These are phyloP conservation scores for Calonectria fujianensis DNA, from an alignment of 2,329 filamentous ascomycete genomes.

Conservation along the genomic window DNA sequence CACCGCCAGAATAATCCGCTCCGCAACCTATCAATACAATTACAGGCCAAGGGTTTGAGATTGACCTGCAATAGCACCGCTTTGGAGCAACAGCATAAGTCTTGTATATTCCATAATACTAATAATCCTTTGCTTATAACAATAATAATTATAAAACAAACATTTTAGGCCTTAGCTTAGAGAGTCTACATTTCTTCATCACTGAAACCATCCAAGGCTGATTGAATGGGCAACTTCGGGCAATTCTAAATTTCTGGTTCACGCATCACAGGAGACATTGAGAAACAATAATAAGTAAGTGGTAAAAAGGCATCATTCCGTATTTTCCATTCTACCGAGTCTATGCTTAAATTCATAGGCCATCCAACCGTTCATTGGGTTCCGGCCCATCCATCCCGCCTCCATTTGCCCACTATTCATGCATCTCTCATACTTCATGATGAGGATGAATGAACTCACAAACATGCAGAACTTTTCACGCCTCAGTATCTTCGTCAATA, in stretches of 20 bases:
- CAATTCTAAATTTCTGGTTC: background rate
- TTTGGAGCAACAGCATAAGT: background rate
- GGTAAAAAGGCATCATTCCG: conserved; percentile 56
- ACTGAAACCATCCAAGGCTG: background rate
- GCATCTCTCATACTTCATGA: conserved; percentile 56
- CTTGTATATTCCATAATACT: background rate
- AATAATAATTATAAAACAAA: background rate
- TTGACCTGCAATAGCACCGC: background rate
- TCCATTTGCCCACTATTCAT: conserved; percentile 50
- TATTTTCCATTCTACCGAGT: conserved; percentile 62
- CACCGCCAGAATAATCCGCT: conserved; percentile 4
- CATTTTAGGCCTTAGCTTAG: background rate
- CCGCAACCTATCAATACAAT: background rate
- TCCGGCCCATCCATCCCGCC: conserved; percentile 51
- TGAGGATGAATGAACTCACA: conserved; percentile 55
- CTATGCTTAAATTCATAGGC: conserved; percentile 60
- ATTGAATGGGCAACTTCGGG: no score
- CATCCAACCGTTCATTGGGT: conserved; percentile 50
- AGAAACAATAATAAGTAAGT: conserved; percentile 25
- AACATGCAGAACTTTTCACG: conserved; percentile 61
- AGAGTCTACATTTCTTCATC: background rate
- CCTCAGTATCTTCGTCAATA: conserved; percentile 58
- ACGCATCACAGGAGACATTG: background rate
- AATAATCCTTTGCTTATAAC: background rate
- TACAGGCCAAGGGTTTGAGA: background rate